phyloP scores from a whole-genome alignment of 371 early-diverging fungal genomes.

The Mucor ambiguus region DNA sequence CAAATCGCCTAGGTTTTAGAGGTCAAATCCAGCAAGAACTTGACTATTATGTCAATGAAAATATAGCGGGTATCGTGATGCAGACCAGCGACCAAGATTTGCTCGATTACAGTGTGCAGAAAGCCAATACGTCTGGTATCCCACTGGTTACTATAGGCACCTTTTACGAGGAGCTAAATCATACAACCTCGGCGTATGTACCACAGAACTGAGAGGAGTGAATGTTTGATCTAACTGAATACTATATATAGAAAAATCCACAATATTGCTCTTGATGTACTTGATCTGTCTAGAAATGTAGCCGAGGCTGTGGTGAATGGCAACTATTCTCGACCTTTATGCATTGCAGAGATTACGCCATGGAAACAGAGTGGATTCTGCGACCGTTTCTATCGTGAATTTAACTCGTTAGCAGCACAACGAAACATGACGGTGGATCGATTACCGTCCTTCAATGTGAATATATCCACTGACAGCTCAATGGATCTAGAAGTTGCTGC shows the following conservation, averaged over 20 bases:
- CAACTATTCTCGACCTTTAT: constrained; percentile 17
- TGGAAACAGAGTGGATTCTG: constrained; percentile 19
- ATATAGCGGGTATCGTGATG: constrained; percentile 20
- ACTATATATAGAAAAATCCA: constrained; percentile 3
- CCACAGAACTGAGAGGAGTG: background rate
- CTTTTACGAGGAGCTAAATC: constrained; percentile 12
- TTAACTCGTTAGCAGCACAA: background rate
- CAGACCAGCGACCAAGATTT: constrained; percentile 22
- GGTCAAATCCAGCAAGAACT: constrained; percentile 1
- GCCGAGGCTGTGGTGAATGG: constrained; percentile 17
- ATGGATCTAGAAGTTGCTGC: constrained; percentile 25
- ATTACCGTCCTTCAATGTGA: constrained; percentile 20
- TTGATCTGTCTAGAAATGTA: constrained; percentile 3
- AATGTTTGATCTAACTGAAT: background rate
- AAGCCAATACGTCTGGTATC: background rate
- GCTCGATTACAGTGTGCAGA: constrained; percentile 9
- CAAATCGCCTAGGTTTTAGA: background rate
- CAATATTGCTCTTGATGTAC: background rate
- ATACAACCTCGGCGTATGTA: background rate
- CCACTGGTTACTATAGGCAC: constrained; percentile 21
- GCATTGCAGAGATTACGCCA: constrained; percentile 23
- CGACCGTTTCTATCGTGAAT: constrained; percentile 20
- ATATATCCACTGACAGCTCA: constrained; percentile 15
- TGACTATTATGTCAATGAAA: background rate
- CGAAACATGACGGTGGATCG: background rate